These are phyloP conservation scores for Penicillium sp. DNA, from an alignment of 2,329 filamentous ascomycete genomes.

Conservation along the genomic window DNA sequence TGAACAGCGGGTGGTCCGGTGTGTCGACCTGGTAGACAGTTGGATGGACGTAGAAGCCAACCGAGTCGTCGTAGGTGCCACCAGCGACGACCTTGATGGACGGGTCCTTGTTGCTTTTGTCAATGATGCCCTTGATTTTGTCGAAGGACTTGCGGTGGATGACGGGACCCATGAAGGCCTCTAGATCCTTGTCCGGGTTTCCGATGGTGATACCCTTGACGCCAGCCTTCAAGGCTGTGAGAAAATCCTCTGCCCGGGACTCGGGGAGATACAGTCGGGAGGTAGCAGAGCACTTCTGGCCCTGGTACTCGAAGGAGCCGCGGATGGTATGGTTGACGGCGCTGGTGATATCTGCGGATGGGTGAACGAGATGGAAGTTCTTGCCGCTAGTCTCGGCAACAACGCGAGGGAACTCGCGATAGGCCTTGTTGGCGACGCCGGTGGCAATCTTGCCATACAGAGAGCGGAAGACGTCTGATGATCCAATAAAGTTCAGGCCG, in stretches of 20 bases:
- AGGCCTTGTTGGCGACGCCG: constrained; percentile 75
- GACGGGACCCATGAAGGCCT: constrained; percentile 79
- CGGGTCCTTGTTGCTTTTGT: constrained; percentile 71
- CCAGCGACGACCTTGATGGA: constrained; percentile 71
- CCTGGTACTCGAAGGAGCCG: constrained; percentile 84
- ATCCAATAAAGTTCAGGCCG: constrained; percentile 87
- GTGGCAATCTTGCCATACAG: constrained; percentile 82
- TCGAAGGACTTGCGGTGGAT: constrained; percentile 79
- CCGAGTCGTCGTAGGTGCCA: constrained; percentile 72
- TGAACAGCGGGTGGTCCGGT: constrained; percentile 70
- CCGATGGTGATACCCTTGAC: constrained; percentile 70
- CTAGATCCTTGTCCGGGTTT: constrained; percentile 34
- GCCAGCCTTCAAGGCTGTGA: constrained; percentile 64
- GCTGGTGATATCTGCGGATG: constrained; percentile 72
- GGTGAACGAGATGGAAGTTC: constrained; percentile 84
- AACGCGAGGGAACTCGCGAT: constrained; percentile 78
- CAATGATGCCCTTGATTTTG: constrained; percentile 73
- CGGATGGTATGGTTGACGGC: constrained; percentile 78
- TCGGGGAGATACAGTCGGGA: constrained; percentile 75
- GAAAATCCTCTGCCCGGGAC: constrained; percentile 72
- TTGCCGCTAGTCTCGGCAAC: constrained; percentile 89
- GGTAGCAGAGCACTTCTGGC: constrained; percentile 84
- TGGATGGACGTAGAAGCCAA: constrained; percentile 78
- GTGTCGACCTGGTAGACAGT: constrained; percentile 75
- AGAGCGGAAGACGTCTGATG: constrained; percentile 83